Evolutionary conservation across 108 stramenopile species (phyloP).

Genomic region (Pseudonitzschia delicatissima): DNA sequence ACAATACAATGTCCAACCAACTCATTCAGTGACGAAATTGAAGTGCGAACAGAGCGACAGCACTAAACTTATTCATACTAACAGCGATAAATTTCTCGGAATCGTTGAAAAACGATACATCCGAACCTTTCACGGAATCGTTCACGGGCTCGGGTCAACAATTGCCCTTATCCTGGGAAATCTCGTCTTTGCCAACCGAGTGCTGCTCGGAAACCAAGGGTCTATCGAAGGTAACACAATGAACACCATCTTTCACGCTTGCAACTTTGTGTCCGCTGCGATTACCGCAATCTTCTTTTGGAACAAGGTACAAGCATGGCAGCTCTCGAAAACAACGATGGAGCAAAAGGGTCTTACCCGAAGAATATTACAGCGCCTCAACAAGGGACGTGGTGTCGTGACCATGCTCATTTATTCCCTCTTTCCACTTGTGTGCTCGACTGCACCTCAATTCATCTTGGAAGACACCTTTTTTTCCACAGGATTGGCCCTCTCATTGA

Average conservation of each 20-base stretch:
- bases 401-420: background rate
- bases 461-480: background rate
- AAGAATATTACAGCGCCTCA: background rate
- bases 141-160: background rate
- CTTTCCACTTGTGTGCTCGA: background rate
- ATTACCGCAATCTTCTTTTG: background rate
- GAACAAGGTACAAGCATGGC: slow-evolving; percentile 2
- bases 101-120: background rate
- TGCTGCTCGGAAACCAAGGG: background rate
- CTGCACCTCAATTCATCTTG: background rate
- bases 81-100: background rate
- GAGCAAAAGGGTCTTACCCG: background rate
- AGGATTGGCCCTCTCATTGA: background rate
- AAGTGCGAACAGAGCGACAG: no score
- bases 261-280: background rate
- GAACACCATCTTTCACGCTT: background rate
- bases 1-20: no score
- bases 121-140: background rate
- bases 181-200: background rate
- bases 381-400: slow-evolving; percentile 3
- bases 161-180: background rate
- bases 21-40: no score
- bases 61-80: no score
- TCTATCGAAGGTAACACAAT: background rate
- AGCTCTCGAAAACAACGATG: background rate